Conservation (phyloP, 805 yeast species). For the Wickerhamiella nectarea region DNA sequence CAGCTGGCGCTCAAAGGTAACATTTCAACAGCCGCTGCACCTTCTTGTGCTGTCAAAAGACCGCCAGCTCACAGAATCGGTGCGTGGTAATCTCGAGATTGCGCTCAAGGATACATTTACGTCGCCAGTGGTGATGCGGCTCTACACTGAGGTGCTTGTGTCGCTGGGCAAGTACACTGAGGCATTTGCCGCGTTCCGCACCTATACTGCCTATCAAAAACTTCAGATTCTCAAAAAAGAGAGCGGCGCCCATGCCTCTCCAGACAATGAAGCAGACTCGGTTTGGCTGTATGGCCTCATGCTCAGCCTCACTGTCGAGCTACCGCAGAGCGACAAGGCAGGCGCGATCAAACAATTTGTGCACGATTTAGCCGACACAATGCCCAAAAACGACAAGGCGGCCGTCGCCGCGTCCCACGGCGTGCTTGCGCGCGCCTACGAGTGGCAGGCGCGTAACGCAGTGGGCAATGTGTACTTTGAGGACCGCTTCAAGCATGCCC, state of each 20-base stretch:
- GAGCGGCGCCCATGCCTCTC: constrained; percentile 20
- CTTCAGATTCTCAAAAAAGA: constrained; percentile 17
- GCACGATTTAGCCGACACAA: constrained; percentile 7
- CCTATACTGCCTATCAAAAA: constrained; percentile 23
- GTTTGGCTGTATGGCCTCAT: constrained; percentile 15
- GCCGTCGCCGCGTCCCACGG: constrained; percentile 8
- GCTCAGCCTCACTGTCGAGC: constrained; percentile 8
- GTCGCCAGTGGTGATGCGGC: constrained; percentile 25
- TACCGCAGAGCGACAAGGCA: neutral
- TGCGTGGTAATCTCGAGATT: neutral
- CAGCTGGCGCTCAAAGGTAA: constrained; percentile 16
- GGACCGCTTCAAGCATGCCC: constrained; percentile 13
- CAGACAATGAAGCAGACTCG: constrained; percentile 17
- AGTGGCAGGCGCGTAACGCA: constrained; percentile 10
- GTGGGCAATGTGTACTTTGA: constrained; percentile 14
- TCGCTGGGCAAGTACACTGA: constrained; percentile 22
- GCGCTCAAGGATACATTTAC: constrained; percentile 22
- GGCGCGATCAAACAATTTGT: neutral
- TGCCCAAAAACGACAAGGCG: constrained; percentile 15
- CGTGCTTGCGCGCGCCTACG: constrained; percentile 12
- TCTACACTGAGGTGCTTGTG: constrained; percentile 19
- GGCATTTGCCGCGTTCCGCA: constrained; percentile 25
- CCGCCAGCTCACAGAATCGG: neutral
- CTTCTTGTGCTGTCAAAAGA: constrained; percentile 2
- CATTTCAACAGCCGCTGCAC: constrained; percentile 12